Conservation (phyloP, 768 basidiomycete species). For the Russula compacta region DNA sequence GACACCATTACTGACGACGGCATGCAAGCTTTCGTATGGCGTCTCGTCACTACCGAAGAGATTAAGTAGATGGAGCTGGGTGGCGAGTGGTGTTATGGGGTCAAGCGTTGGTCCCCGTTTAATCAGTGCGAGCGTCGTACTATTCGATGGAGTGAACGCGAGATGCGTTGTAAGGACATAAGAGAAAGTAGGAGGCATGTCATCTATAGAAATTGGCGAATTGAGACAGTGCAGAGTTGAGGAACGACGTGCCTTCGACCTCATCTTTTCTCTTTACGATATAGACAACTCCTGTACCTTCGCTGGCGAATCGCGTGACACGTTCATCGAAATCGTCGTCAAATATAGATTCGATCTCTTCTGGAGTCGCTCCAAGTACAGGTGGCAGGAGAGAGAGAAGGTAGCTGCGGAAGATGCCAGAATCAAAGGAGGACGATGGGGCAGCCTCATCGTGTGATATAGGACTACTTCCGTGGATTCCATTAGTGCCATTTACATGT, state of each 20-base stretch:
- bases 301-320: constrained; percentile 64
- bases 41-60: constrained; percentile 83
- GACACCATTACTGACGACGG: constrained; percentile 89
- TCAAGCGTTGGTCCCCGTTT: constrained; percentile 84
- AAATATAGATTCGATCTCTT: constrained; percentile 60
- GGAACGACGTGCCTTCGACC: constrained; percentile 47
- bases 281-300: constrained; percentile 71
- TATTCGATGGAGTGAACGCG: constrained; percentile 68
- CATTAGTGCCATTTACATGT: constrained; percentile 17
- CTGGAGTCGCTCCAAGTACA: constrained; percentile 59
- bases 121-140: constrained; percentile 88
- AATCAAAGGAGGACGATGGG: constrained; percentile 49
- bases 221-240: background rate
- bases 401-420: constrained; percentile 61
- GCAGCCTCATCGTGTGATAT: constrained; percentile 27
- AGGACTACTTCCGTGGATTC: constrained; percentile 16
- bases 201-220: constrained; percentile 39
- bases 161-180: constrained; percentile 68
- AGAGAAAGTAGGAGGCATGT: constrained; percentile 48
- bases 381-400: constrained; percentile 67
- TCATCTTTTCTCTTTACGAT: constrained; percentile 74
- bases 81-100: constrained; percentile 64
- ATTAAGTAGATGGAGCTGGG: constrained; percentile 87
- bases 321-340: constrained; percentile 68
- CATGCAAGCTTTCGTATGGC: constrained; percentile 93